Evolutionary conservation across 805 yeast species (phyloP), one percentile per base, ranked within the genome.

Genomic region (Ogataea nitratoaversa): DNA sequence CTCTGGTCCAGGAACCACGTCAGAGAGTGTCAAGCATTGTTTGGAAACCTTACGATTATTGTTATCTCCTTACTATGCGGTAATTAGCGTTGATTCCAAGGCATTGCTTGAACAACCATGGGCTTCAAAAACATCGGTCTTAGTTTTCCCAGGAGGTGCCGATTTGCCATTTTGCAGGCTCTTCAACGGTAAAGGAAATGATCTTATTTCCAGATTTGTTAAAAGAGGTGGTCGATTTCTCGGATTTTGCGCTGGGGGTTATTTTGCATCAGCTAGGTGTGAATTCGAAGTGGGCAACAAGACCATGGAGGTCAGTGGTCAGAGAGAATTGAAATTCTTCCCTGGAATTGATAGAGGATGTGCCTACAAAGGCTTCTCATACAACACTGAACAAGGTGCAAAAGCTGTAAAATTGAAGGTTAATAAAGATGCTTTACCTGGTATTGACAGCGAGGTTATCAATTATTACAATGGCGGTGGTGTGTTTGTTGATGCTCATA

Each of bases 71-170:
- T 71, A 82, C 61, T 93, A 93, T 60, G 95, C 96, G 0, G 96
- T 93, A 4, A 68, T 79, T 16, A 72, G 84, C 1, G 82, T 87
- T 1, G 77, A 79, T 24, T 78, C 84, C 14, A 60, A 65, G 13
- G 76, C 84, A 0, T 56, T 93, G 16, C 62, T 74, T 37, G 72
- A 77, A 19, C 97, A 93, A 53, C 97, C 99, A 0, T 93, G 99
- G 99, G 72, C 74, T 47, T 53, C 75, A 7, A 85, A 85, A 53
- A 85, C 97, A 0, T 68, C 95, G 0, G 66, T 86, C 47, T 57
- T 93, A 32, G 95, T 89, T 1, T 61, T 93, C 20, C 99, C 99
- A 0, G 99, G 99, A 4, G 99, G 99, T 7, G 97, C 98, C 1
- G 99, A 93, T 58, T 65, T 88, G 37, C 97, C 97, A 0, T 78